Conservation (phyloP, 2,329 filamentous ascomycete genomes). For the Acephala macrosclerotiorum region DNA sequence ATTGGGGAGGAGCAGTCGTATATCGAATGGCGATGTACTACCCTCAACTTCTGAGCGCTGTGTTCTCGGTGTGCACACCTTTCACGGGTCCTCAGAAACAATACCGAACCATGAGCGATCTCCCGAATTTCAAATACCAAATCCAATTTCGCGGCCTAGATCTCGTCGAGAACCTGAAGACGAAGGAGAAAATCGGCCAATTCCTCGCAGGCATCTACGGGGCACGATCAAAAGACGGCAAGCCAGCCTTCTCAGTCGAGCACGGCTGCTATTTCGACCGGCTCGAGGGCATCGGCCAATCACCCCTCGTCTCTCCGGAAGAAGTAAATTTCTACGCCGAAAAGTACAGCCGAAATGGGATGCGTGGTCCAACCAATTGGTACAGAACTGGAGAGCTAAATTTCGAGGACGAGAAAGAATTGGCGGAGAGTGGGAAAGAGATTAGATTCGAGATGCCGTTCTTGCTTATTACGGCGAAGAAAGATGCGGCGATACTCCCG, state of each 20-base stretch:
- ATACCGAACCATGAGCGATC: constrained; percentile 58
- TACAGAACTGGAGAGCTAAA: constrained; percentile 81
- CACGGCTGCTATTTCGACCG: constrained; percentile 71
- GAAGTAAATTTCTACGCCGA: constrained; percentile 80
- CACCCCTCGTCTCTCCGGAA: constrained; percentile 67
- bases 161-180: constrained; percentile 64
- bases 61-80: constrained; percentile 85
- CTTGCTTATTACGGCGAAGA: constrained; percentile 76
- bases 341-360: constrained; percentile 73
- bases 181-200: constrained; percentile 67
- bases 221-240: constrained; percentile 62
- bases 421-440: constrained; percentile 59
- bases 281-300: constrained; percentile 62
- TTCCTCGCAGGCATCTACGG: constrained; percentile 79
- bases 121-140: constrained; percentile 85
- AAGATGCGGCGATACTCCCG: constrained; percentile 77
- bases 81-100: constrained; percentile 63
- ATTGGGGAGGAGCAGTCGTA: constrained; percentile 82
- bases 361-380: constrained; percentile 87
- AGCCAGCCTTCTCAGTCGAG: constrained; percentile 63
- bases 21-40: constrained; percentile 79
- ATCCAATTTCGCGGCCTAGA: constrained; percentile 76
- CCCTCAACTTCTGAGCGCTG: constrained; percentile 73
- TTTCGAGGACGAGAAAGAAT: constrained; percentile 73
- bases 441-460: constrained; percentile 65